phyloP scores from a whole-genome alignment of 129 eudicot species.

The Lonicera japonica region DNA sequence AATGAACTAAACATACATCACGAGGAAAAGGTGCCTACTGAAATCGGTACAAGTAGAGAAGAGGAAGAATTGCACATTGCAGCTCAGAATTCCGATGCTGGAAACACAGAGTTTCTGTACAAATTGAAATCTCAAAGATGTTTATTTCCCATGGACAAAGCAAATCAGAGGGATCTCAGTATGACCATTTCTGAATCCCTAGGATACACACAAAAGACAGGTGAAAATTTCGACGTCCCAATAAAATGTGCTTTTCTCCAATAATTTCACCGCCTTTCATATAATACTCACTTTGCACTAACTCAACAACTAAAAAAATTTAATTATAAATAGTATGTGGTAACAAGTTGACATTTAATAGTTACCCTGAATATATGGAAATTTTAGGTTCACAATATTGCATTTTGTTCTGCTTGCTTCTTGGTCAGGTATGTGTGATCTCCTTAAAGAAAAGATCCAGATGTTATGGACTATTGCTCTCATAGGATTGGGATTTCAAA shows the following conservation, averaged over 20 bases:
- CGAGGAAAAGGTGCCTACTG: neutral
- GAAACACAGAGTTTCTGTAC: neutral
- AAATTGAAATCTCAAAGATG: slow-evolving; percentile 6
- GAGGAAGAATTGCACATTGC: neutral
- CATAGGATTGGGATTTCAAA: slow-evolving; percentile 29
- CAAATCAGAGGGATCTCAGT: slow-evolving; percentile 10
- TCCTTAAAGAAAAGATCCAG: slow-evolving; percentile 20
- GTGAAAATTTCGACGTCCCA: slow-evolving; percentile 9
- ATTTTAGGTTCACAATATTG: neutral
- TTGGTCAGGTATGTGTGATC: slow-evolving; percentile 18
- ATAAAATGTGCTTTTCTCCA: neutral
- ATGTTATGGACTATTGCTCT: slow-evolving; percentile 21
- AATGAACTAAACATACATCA: neutral
- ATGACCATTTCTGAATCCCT: slow-evolving; percentile 1
- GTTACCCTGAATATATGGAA: neutral
- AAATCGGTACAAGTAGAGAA: neutral
- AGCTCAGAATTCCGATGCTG: slow-evolving; percentile 1
- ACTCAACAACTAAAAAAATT: neutral
- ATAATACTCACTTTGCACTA: neutral
- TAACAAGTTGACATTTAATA: neutral
- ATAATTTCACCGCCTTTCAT: neutral
- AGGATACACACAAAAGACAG: slow-evolving; percentile 5
- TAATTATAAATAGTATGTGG: neutral
- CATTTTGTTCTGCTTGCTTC: slow-evolving; percentile 8
- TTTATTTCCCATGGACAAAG: slow-evolving; percentile 3